Evolutionary conservation across 179 eudicot species (phyloP).

Genomic region (Beta macrorhiza): DNA sequence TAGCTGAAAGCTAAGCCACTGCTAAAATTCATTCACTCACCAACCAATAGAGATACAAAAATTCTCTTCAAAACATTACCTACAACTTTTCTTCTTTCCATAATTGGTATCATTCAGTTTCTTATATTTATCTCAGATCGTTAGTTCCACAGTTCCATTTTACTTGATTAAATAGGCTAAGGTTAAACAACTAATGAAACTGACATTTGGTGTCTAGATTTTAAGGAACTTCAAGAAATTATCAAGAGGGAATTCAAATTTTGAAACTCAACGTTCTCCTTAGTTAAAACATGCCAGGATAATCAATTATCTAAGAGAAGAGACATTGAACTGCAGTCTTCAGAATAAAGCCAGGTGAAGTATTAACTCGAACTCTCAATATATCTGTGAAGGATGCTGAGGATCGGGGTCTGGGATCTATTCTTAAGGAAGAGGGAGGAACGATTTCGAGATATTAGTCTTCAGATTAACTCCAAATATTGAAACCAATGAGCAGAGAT

Average conservation of each 20-base stretch:
- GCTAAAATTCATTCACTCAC: too few species aligned
- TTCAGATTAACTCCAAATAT: too few species aligned
- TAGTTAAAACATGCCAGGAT: not conserved
- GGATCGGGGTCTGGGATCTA: not conserved
- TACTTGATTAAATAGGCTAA: not conserved
- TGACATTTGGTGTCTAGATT: not conserved
- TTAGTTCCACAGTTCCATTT: not conserved
- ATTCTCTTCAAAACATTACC: too few species aligned
- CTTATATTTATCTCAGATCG: not conserved
- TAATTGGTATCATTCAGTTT: not conserved
- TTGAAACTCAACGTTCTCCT: not conserved
- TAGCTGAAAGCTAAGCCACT: not conserved
- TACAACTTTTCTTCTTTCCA: too few species aligned
- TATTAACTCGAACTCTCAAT: not conserved
- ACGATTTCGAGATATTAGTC: too few species aligned
- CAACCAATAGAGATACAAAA: too few species aligned
- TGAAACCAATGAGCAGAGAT: too few species aligned
- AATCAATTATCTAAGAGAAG: not conserved
- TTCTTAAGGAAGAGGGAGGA: too few species aligned
- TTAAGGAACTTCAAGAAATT: not conserved
- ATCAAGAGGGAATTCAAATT: not conserved
- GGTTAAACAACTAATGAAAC: not conserved
- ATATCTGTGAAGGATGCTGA: not conserved
- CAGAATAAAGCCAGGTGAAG: not conserved
- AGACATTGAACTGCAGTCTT: not conserved